Percentiles rank a stretch among this genome's conserved stretches.
Conservation (phyloP, 441 rosid species). For the Eruca vesicaria region DNA sequence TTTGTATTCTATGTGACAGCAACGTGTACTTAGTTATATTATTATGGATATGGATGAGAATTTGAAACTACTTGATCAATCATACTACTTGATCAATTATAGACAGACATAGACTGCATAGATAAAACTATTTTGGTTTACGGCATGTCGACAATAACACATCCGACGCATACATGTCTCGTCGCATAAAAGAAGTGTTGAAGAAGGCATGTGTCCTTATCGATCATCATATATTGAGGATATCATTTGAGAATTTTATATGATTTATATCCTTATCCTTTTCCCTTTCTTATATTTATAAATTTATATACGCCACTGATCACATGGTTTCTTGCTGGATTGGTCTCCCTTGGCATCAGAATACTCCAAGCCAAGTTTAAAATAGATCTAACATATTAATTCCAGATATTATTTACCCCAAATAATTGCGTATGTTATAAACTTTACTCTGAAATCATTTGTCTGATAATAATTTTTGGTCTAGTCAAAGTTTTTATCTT, state of each 20-base stretch:
- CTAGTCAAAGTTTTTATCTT: background rate
- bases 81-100: slow-evolving; percentile 9
- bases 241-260: slow-evolving; percentile 20
- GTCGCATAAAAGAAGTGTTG: slow-evolving; percentile 29
- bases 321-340: slow-evolving; percentile 42
- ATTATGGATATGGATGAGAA: slow-evolving; percentile 9
- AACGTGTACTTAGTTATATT: background rate
- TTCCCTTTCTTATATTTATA: slow-evolving; percentile 2
- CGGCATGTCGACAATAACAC: slow-evolving; percentile 33
- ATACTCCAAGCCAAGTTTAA: slow-evolving; percentile 11
- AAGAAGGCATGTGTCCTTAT: slow-evolving; percentile 34
- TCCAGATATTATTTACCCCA: background rate
- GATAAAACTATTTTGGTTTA: slow-evolving; percentile 2
- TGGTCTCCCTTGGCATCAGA: slow-evolving; percentile 34
- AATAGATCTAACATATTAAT: background rate
- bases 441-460: background rate
- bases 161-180: slow-evolving; percentile 30
- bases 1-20: background rate
- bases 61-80: slow-evolving; percentile 11
- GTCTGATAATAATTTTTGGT: background rate
- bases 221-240: slow-evolving; percentile 28
- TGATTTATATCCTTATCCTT: slow-evolving; percentile 24
- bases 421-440: background rate
- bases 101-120: background rate
- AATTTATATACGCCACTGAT: slow-evolving; percentile 23